Evolutionary conservation across 208 protist genomes (phyloP), one percentile per base, ranked within the genome.

Genomic region (Crithidia expoeki): DNA sequence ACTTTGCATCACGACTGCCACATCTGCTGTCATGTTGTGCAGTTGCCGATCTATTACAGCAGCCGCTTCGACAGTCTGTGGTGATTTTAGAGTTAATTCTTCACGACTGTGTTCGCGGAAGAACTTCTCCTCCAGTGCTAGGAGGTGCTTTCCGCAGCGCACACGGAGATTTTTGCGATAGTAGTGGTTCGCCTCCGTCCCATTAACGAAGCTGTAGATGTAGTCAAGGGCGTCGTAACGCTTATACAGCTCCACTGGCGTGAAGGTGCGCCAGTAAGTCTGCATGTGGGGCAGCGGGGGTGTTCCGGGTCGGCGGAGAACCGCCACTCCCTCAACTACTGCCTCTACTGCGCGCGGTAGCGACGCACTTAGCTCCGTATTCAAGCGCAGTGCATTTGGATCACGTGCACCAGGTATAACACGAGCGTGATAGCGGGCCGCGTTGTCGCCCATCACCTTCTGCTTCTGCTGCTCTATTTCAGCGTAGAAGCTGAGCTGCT

Each of bases 201-300:
- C 97, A 77, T 99, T 98, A 25, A 99, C 96, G 88, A 97, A 99
- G 7, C 92, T 98, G 80, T 98, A 99, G 12, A 99, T 83, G 34
- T 98, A 74, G 64, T 98, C 94, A 40, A 98, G 93, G 36, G 63
- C 44, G 0, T 34, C 62, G 47, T 83, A 81, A 34, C 46, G 21
- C n/a, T 49, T 53, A 25, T 69, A 57, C 27, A 81, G 47, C 61
- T 83, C 80, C 7, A 28, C 66, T 1, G 52, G 23, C 25, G 82
- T 80, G 73, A 76, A 79, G 16, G 46, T 65, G 14, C 72, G 70
- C 52, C 71, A 64, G 34, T 46, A 27, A 14, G 67, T 76, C 23
- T 59, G 52, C 30, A 83, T 32, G 17, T 65, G 67, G 0, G 68
- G 68, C 44, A 88, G 62, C 19, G 67, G 32, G 10, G 55, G 52